Evolutionary conservation across 371 early-diverging fungal species (phyloP), one percentile per base, ranked within the genome.

Genomic region (Entomophthora muscae): DNA sequence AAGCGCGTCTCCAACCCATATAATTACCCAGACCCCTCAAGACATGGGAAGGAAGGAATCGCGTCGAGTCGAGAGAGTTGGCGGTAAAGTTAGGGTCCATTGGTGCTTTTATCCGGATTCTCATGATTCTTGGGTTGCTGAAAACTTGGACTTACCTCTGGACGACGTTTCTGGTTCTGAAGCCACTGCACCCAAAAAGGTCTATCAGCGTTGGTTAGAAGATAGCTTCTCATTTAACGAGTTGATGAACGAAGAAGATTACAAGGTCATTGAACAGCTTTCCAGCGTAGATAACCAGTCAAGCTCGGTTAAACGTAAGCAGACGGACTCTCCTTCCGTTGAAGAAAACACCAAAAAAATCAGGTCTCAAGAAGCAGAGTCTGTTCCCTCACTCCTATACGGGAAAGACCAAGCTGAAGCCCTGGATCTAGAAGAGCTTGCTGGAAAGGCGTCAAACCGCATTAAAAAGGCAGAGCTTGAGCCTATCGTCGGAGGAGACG

Each of bases 61-160:
- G 70, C 81, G 90, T 29, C 82, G 84, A 26, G 68, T 90, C 52
- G 84, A 83, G 62, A 84, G 82, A 66, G 73, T 75, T 57, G 80
- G 77, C 32, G 77, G 75, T n/a, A 76, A 74, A 51, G 86, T 82
- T 2, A 71, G 85, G 3, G 77, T 90, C 0, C 91, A 90, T 69
- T 84, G 86, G 82, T 84, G 86, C 83, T 86, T 85, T 68, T 81
- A 83, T 65, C 91, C 91, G 2, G 88, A 87, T 66, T 88, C 91
- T 2, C 82, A 83, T 67, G 91, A 90, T 62, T 78, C 75, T 26
- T 90, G 91, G 91, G 67, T 88, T 7, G 69, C 77, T 1, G 83
- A 84, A 30, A 75, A 76, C 7, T 75, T 79, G 12, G 82, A 83
- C 17, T 84, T 79, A 66, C 66, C 70, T 17, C 77, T 75, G 23